Conservation (phyloP, 768 basidiomycete species). For the Rhodocollybia butyracea region DNA sequence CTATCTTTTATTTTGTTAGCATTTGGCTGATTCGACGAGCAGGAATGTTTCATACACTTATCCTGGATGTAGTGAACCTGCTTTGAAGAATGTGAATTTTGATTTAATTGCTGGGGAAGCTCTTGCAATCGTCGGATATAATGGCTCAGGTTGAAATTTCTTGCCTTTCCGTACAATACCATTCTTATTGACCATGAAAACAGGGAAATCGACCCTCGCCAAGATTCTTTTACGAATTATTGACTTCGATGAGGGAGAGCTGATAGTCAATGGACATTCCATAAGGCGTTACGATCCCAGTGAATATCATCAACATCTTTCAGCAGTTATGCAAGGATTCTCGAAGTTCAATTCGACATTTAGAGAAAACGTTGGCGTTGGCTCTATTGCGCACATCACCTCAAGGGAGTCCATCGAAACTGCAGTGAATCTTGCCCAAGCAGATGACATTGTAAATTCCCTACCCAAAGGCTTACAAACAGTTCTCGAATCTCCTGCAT, state of each 20-base stretch:
- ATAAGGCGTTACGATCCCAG: slow-evolving; percentile 60
- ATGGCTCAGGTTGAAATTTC: slow-evolving; percentile 61
- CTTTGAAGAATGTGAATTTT: slow-evolving; percentile 68
- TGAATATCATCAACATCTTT: slow-evolving; percentile 71
- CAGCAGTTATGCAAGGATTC: slow-evolving; percentile 87
- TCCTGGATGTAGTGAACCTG: slow-evolving; percentile 67
- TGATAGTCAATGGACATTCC: slow-evolving; percentile 69
- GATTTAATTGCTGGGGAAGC: slow-evolving; percentile 71
- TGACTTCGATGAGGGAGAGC: slow-evolving; percentile 68
- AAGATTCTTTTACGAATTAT: slow-evolving; percentile 76
- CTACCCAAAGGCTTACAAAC: slow-evolving; percentile 74
- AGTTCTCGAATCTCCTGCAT: slow-evolving; percentile 61
- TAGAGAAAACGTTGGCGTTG: slow-evolving; percentile 84
- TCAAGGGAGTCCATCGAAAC: slow-evolving; percentile 52
- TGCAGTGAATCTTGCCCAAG: slow-evolving; percentile 73
- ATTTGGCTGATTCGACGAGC: slow-evolving; percentile 16
- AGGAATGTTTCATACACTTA: slow-evolving; percentile 75
- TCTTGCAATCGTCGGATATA: slow-evolving; percentile 83
- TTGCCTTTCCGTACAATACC: slow-evolving; percentile 8
- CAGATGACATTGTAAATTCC: slow-evolving; percentile 58
- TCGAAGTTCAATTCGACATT: slow-evolving; percentile 76
- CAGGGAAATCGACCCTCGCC: slow-evolving; percentile 86
- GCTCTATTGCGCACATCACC: slow-evolving; percentile 62
- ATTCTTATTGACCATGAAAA: neutral
- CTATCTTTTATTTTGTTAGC: slow-evolving; percentile 4